Base-by-base conservation (phyloP, 805 yeast species). In the Hanseniaspora meyeri region DNA sequence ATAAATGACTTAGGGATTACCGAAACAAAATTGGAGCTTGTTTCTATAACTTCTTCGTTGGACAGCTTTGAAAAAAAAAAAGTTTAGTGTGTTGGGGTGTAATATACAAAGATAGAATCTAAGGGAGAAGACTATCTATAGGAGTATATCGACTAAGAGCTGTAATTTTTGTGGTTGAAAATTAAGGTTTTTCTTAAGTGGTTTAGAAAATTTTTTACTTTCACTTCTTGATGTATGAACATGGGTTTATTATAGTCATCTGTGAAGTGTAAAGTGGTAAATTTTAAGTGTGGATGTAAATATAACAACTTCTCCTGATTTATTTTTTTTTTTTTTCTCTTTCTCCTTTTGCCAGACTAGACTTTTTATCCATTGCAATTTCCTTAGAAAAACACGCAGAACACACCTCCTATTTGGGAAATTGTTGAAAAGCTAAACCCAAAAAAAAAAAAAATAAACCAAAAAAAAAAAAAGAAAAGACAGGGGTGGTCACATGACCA, bases 1-100 rank as follows among this genome's bases (percentile, higher is more conserved):
- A 51, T 50, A n/a, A 56, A 56, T 46, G 58, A 56, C 34, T 56
- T 50, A 19, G 58, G 58, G 29, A 56, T 51, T 8, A 56, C 55
- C 39, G 58, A 56, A 50, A 56, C 58, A 51, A 56, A 47, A 36
- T 50, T 24, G 16, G 43, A 32, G 34, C 39, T 53, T n/a, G 57
- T 53, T 46, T 46, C 57, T 17, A 46, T 37, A n/a, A 39, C 46
- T 39, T 38, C 46, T 20, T 46, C 47, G 20, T 7, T 20, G 16
- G 27, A 27, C 24, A 20, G 19, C 6, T 34, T 17, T 27, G 34
- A 53, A 38, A 32, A 10, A 32, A 38, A 53, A 38, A 32, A 10
- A 32, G 20, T 20, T 48, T 37, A 24, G 19, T 20, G 20, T 48
- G 20, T 16, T 48, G 4, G 16, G 14, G 38, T n/a, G 31, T 45